Evolutionary conservation across 331 rosid species (phyloP).

Genomic region (Arachis monticola): DNA sequence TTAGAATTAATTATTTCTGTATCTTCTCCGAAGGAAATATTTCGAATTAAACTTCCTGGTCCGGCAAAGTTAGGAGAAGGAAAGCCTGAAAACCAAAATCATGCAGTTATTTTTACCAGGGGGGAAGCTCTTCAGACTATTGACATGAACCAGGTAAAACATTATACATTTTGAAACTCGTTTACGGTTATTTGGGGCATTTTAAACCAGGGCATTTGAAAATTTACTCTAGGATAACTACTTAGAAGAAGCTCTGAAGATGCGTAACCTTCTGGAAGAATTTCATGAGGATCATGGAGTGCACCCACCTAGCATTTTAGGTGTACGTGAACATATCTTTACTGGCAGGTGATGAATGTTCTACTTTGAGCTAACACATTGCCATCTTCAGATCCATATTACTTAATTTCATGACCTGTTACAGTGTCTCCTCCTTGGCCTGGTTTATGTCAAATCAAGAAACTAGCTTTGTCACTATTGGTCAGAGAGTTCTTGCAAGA

Average conservation of each 20-base stretch:
- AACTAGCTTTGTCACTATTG: conserved; percentile 93
- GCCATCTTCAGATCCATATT: conserved; percentile 31
- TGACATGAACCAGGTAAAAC: conserved; percentile 94
- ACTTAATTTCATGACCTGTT: conserved; percentile 35
- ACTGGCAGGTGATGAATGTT: conserved; percentile 81
- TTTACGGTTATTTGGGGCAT: conserved; percentile 37
- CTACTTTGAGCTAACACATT: conserved; percentile 21
- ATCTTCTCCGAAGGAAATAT: conserved; percentile 71
- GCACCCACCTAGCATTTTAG: conserved; percentile 86
- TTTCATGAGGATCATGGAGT: conserved; percentile 93
- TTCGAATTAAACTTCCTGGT: conserved; percentile 92
- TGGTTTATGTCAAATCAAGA: conserved; percentile 99
- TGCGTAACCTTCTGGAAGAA: conserved; percentile 98
- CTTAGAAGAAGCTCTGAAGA: conserved; percentile 96
- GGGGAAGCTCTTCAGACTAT: conserved; percentile 98
- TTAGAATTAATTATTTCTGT: conserved; percentile 41
- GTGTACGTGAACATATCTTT: conserved; percentile 96
- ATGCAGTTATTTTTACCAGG: conserved; percentile 88
- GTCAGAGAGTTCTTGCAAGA: conserved; percentile 97
- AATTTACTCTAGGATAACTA: conserved; percentile 75
- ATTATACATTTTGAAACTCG: conserved; percentile 32
- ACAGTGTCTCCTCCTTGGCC: conserved; percentile 98
- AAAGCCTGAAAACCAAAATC: conserved; percentile 98
- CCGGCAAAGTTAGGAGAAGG: conserved; percentile 95
- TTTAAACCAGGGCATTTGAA: conserved; percentile 39